A percentile compares a stretch with the other conserved stretches of the same genome.
Evolutionary conservation across 163 green algal genomes (phyloP).

Genomic region (Volvox carteri): DNA sequence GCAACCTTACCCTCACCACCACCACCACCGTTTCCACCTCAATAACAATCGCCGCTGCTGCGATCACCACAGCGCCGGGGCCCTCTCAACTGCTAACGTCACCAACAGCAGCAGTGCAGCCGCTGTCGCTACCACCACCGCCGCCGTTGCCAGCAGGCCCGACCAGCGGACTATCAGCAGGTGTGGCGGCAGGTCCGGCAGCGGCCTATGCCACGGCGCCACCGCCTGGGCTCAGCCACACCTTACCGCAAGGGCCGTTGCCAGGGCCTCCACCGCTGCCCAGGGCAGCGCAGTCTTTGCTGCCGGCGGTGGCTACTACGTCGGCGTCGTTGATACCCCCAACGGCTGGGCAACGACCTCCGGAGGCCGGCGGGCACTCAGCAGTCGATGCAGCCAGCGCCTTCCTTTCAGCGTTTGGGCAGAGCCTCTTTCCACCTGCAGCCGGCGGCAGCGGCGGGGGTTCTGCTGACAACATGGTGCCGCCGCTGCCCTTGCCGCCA

Average conservation of each 20-base stretch:
- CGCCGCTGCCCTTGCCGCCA: neutral
- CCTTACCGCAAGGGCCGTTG: no score
- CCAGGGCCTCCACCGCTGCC: conserved; percentile 35
- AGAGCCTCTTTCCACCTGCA: neutral
- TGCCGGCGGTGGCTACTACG: neutral
- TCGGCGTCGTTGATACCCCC: neutral
- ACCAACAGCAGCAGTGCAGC: neutral
- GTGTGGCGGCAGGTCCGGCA: no score
- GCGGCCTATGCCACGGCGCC: neutral
- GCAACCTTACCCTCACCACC: conserved; percentile 5
- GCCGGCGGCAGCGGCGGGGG: neutral
- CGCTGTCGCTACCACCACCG: conserved; percentile 1
- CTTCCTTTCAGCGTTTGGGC: conserved; percentile 40
- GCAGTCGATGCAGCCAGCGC: conserved; percentile 27
- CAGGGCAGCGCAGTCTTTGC: neutral
- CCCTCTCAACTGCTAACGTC: no score
- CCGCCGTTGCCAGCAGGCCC: no score
- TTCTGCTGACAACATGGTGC: neutral
- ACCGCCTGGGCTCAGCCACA: no score
- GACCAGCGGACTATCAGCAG: no score
- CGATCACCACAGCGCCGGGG: no score
- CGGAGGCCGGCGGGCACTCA: neutral
- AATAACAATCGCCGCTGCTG: neutral
- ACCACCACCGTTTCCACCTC: neutral
- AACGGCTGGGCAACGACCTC: no score